Evolutionary conservation across 495 filamentous ascomycete species (phyloP).

Genomic region (Neurospora hispaniola): DNA sequence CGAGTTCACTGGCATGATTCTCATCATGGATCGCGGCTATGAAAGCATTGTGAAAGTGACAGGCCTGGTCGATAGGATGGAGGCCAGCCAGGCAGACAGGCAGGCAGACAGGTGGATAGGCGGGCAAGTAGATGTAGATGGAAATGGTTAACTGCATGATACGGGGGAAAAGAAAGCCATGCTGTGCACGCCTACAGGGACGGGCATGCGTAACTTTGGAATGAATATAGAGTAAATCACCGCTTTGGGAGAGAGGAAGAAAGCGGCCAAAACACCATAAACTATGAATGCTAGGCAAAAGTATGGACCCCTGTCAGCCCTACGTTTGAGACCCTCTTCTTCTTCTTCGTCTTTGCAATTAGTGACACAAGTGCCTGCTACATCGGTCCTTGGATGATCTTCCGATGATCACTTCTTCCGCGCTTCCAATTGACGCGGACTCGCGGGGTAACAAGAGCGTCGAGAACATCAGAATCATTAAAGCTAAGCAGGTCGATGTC

Average conservation of each 20-base stretch:
- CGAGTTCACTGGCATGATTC: neutral
- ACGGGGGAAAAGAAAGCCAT: neutral
- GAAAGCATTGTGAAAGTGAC: neutral
- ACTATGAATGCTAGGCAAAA: neutral
- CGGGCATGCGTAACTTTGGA: neutral
- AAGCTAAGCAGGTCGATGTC: neutral
- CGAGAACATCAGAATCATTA: neutral
- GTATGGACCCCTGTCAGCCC: neutral
- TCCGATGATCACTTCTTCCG: neutral
- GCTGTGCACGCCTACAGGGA: neutral
- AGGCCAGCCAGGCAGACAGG: neutral
- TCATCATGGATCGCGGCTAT: neutral
- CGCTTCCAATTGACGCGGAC: neutral
- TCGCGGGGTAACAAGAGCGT: neutral
- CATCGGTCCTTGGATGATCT: neutral
- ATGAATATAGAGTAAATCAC: neutral
- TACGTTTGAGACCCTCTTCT: neutral
- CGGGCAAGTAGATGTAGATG: neutral
- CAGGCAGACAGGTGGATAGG: neutral
- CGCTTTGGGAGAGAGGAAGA: neutral
- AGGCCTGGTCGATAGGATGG: neutral
- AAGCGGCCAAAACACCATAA: neutral
- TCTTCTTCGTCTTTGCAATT: neutral
- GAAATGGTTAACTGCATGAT: neutral
- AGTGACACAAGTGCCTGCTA: neutral